Percentiles rank a stretch among this genome's conserved stretches.
phyloP scores from a whole-genome alignment of 306 rosid species.

The Sesbania bispinosa region DNA sequence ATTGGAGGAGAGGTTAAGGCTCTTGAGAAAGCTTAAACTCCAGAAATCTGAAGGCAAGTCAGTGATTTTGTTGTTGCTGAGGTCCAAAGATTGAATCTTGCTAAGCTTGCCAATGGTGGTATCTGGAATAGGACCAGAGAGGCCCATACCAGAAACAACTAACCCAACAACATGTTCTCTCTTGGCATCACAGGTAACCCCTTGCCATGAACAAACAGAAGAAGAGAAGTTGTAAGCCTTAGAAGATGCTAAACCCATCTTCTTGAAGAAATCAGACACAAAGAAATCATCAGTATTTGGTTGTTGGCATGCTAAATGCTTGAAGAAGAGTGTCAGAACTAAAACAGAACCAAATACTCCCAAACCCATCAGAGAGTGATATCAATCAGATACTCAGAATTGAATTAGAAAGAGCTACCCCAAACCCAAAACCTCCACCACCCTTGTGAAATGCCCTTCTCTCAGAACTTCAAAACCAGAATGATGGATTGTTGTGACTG shows the following conservation, averaged over 20 bases:
- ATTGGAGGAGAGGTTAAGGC: slow-evolving; percentile 65
- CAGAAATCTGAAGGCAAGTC: slow-evolving; percentile 78
- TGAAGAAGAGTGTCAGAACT: slow-evolving; percentile 52
- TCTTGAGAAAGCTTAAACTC: slow-evolving; percentile 66
- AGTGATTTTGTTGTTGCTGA: slow-evolving; percentile 72
- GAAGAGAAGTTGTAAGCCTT: slow-evolving; percentile 47
- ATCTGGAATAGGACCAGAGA: slow-evolving; percentile 71
- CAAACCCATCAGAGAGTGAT: slow-evolving; percentile 54
- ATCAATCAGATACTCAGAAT: too few species aligned
- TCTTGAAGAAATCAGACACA: slow-evolving; percentile 58
- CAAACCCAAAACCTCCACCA: slow-evolving; percentile 25
- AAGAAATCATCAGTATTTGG: slow-evolving; percentile 72
- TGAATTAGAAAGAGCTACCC: too few species aligned
- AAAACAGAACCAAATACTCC: slow-evolving; percentile 48
- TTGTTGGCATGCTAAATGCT: slow-evolving; percentile 60
- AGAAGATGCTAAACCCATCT: slow-evolving; percentile 46
- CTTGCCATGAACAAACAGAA: slow-evolving; percentile 72
- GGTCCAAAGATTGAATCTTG: slow-evolving; percentile 67
- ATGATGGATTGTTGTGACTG: slow-evolving; percentile 24
- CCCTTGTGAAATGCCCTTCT: slow-evolving; percentile 19
- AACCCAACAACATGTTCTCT: slow-evolving; percentile 45
- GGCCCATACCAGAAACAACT: slow-evolving; percentile 49
- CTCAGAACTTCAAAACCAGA: slow-evolving; percentile 33
- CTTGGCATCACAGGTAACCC: slow-evolving; percentile 58
- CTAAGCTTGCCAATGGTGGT: slow-evolving; percentile 72